These are phyloP conservation scores for Phlyctochytrium bullatum DNA, from an alignment of 192 early-diverging fungal genomes.

Conservation along the genomic window DNA sequence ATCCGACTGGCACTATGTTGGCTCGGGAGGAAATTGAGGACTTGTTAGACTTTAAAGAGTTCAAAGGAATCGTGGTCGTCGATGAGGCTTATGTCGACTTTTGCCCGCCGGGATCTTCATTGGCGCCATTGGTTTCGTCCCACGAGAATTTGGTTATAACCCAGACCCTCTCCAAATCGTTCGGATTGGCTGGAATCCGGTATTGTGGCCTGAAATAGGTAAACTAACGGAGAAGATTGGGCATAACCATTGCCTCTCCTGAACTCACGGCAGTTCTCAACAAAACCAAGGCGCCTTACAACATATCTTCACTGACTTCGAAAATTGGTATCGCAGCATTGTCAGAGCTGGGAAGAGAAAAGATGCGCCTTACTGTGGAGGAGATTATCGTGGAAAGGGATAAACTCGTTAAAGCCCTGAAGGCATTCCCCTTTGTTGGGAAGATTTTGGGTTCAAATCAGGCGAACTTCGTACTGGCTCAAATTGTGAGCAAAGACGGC, in stretches of 20 bases:
- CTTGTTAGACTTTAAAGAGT: slow-evolving; percentile 67
- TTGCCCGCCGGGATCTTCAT: slow-evolving; percentile 66
- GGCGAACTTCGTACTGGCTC: slow-evolving; percentile 93
- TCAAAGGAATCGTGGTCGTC: slow-evolving; percentile 87
- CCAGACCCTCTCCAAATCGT: slow-evolving; percentile 98
- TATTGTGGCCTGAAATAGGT: slow-evolving; percentile 31
- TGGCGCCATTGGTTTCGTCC: slow-evolving; percentile 70
- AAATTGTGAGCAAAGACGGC: slow-evolving; percentile 66
- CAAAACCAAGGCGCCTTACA: slow-evolving; percentile 99
- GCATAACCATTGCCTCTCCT: slow-evolving; percentile 76
- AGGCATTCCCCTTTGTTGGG: slow-evolving; percentile 62
- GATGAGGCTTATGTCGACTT: slow-evolving; percentile 99
- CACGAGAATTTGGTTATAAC: slow-evolving; percentile 95
- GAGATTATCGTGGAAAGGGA: slow-evolving; percentile 66
- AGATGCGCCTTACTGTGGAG: slow-evolving; percentile 64
- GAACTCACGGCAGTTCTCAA: slow-evolving; percentile 88
- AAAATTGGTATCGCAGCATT: slow-evolving; percentile 77
- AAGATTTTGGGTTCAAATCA: slow-evolving; percentile 83
- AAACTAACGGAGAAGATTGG: slow-evolving; percentile 60
- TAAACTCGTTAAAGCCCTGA: slow-evolving; percentile 62
- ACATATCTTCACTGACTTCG: slow-evolving; percentile 87
- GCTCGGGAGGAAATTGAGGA: slow-evolving; percentile 61
- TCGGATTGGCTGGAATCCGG: slow-evolving; percentile 97
- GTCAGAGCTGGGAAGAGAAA: slow-evolving; percentile 58
- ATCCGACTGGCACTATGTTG: slow-evolving; percentile 91